Percentiles rank a stretch among this genome's conserved stretches.
These are phyloP conservation scores for Blepharisma undulans DNA, from an alignment of 169 alveolate species.

Conservation along the genomic window DNA sequence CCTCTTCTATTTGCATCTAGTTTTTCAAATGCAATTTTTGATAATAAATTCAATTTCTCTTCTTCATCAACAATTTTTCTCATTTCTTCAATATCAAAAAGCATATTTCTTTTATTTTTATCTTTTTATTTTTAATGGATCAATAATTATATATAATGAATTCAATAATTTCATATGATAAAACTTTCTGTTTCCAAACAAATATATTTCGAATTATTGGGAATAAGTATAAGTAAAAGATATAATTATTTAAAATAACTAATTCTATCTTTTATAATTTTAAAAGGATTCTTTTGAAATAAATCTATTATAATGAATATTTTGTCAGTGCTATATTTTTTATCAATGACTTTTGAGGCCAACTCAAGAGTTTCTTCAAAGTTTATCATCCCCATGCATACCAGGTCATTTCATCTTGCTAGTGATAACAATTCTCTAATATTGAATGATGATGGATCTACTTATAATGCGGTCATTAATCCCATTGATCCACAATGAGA, in stretches of 20 bases:
- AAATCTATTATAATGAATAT: too few species aligned
- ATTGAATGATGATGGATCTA: background rate
- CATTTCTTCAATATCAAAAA: background rate
- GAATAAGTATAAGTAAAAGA: too few species aligned
- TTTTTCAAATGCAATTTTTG: background rate
- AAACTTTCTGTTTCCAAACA: too few species aligned
- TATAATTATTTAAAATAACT: too few species aligned
- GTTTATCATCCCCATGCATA: background rate
- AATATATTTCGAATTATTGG: too few species aligned
- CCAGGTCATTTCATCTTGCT: background rate
- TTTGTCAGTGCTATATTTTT: too few species aligned
- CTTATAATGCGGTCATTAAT: background rate
- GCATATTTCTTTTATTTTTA: background rate
- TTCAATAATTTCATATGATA: too few species aligned
- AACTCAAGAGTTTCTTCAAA: background rate
- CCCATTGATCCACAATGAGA: too few species aligned
- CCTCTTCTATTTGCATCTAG: conserved; percentile 12
- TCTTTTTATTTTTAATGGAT: too few species aligned
- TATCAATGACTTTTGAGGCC: background rate
- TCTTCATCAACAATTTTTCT: background rate
- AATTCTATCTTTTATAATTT: too few species aligned
- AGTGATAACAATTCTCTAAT: background rate
- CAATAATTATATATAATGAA: too few species aligned
- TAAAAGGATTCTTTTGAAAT: too few species aligned
- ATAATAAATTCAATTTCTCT: background rate